These are phyloP conservation scores for Violaceomyces palustris DNA, from an alignment of 1,284 basidiomycete genomes.

Conservation along the genomic window DNA sequence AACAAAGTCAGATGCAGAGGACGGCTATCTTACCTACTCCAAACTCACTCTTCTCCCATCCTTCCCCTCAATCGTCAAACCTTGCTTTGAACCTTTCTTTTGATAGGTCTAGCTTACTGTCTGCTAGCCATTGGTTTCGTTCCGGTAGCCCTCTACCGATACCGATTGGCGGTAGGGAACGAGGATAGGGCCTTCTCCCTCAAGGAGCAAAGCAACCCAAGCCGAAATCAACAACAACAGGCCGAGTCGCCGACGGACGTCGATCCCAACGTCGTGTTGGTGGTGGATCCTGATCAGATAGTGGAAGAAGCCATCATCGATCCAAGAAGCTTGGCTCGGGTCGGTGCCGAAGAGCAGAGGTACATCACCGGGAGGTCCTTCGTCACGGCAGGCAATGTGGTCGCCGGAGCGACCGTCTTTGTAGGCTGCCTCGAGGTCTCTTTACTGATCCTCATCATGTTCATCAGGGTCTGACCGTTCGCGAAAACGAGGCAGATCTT, in stretches of 20 bases:
- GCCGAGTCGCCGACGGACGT: conserved; percentile 4
- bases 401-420: conserved; percentile 62
- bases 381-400: conserved; percentile 71
- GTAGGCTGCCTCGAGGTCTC: conserved; percentile 65
- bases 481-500: background rate
- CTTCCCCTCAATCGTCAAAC: too few relatives aligned
- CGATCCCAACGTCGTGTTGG: background rate
- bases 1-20: too few relatives aligned
- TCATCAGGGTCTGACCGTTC: background rate
- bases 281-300: background rate
- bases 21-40: too few relatives aligned
- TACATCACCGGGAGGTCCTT: too few relatives aligned
- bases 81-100: too few relatives aligned
- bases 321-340: conserved; percentile 51
- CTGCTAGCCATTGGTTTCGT: conserved; percentile 7
- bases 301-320: conserved; percentile 56
- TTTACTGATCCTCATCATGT: conserved; percentile 61
- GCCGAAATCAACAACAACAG: conserved; percentile 6
- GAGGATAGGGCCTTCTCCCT: conserved; percentile 29
- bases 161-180: conserved; percentile 21
- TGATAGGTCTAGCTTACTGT: conserved; percentile 7
- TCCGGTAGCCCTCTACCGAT: conserved; percentile 57
- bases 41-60: too few relatives aligned
- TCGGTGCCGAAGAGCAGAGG: conserved; percentile 68
- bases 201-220: conserved; percentile 2